A percentile compares a stretch with the other conserved stretches of the same genome.
phyloP scores from a whole-genome alignment of 106 monocot genomes.

The Agapanthus africanus region DNA sequence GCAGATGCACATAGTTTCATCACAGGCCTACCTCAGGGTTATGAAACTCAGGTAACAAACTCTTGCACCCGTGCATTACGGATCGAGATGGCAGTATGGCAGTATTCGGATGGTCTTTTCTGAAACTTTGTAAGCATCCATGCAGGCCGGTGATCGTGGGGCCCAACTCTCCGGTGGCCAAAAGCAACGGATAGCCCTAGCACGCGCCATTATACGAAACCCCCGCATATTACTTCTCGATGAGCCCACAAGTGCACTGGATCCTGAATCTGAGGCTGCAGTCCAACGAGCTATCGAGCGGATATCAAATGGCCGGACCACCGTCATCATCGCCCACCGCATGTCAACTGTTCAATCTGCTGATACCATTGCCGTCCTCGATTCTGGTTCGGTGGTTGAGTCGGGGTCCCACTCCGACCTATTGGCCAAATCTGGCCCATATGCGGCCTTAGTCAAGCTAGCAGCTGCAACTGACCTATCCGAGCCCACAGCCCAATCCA shows the following conservation, averaged over 20 bases:
- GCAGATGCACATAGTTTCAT: constrained; percentile 37
- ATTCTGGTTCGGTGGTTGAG: constrained; percentile 16
- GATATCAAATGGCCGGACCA: constrained; percentile 14
- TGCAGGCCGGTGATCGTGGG: constrained; percentile 31
- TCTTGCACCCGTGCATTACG: too few species aligned
- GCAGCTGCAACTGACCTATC: neutral
- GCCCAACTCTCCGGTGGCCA: constrained; percentile 27
- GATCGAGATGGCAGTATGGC: too few species aligned
- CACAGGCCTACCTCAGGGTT: constrained; percentile 24
- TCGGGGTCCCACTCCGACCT: constrained; percentile 25
- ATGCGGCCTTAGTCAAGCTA: constrained; percentile 20
- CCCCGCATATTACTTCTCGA: constrained; percentile 29
- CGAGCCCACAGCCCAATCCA: neutral
- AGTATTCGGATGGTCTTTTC: too few species aligned
- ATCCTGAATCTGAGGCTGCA: constrained; percentile 19
- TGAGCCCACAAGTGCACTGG: constrained; percentile 32
- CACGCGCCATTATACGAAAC: constrained; percentile 18
- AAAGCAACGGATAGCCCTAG: constrained; percentile 23
- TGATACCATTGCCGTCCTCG: constrained; percentile 23
- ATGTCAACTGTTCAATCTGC: constrained; percentile 24
- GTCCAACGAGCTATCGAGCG: constrained; percentile 28
- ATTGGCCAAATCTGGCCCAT: constrained; percentile 16
- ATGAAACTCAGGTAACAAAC: constrained; percentile 37
- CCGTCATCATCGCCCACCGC: constrained; percentile 27
- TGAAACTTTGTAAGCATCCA: too few species aligned